Conservation (phyloP, 2,329 filamentous ascomycete species). For the Colletotrichum musae region DNA sequence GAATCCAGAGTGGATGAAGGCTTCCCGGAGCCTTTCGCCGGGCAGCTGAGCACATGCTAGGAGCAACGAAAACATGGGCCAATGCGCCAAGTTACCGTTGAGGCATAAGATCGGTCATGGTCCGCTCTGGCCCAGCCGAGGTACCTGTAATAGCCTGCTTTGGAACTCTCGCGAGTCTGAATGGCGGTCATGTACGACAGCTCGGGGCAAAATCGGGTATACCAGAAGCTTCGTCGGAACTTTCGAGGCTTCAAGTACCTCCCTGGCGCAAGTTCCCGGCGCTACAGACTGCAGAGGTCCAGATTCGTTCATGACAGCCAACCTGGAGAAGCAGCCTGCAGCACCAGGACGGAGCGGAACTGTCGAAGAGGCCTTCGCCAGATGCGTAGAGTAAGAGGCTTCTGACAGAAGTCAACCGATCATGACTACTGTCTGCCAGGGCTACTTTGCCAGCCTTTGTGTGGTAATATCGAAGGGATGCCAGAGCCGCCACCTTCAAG, state of each 20-base stretch:
- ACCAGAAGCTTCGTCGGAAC: neutral
- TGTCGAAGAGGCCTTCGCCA: too few relatives aligned
- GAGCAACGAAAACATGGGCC: neutral
- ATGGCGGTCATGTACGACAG: neutral
- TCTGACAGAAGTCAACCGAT: too few relatives aligned
- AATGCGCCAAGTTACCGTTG: conserved; percentile 12
- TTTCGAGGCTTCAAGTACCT: neutral
- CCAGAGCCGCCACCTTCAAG: neutral
- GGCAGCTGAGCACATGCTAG: conserved; percentile 3
- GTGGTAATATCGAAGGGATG: neutral
- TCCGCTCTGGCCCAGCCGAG: neutral
- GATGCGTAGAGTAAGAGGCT: too few relatives aligned
- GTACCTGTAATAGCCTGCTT: neutral
- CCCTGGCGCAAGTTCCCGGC: too few relatives aligned
- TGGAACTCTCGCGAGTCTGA: neutral
- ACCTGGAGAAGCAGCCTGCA: too few relatives aligned
- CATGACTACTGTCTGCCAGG: too few relatives aligned
- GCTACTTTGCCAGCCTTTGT: neutral
- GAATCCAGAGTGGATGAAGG: too few relatives aligned
- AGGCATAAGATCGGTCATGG: neutral
- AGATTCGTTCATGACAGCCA: neutral
- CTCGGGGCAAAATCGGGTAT: neutral
- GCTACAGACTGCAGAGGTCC: too few relatives aligned
- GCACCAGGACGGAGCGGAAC: too few relatives aligned
- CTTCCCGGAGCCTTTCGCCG: neutral